A percentile compares a stretch with the other conserved stretches of the same genome.
Evolutionary conservation across 2,329 filamentous ascomycete species (phyloP).

Genomic region (Byssoonygena ceratinophila): DNA sequence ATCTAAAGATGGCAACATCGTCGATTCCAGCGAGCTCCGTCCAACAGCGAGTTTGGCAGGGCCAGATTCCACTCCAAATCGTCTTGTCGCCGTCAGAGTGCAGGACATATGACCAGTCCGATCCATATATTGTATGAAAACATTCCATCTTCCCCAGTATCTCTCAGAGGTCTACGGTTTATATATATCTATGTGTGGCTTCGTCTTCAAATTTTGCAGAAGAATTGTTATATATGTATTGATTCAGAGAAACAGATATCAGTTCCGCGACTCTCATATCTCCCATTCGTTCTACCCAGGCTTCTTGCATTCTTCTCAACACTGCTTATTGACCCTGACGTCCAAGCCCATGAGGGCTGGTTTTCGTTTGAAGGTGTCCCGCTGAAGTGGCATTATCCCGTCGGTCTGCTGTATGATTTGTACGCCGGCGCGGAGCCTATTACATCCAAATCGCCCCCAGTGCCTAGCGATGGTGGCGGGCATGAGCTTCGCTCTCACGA

Average conservation of each 20-base stretch:
- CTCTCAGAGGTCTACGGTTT: too few species aligned
- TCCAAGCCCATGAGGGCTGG: conserved; percentile 46
- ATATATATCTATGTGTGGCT: too few species aligned
- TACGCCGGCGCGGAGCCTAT: conserved; percentile 48
- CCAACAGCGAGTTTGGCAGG: conserved; percentile 47
- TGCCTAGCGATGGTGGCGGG: neutral
- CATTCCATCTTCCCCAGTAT: neutral
- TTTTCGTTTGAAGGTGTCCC: conserved; percentile 58
- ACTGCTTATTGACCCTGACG: conserved; percentile 48
- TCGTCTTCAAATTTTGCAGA: too few species aligned
- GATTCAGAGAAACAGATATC: too few species aligned
- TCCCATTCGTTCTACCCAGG: conserved; percentile 53
- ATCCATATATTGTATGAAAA: conserved; percentile 47
- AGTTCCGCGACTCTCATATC: conserved; percentile 56
- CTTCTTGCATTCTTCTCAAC: conserved; percentile 53
- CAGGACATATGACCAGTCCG: conserved; percentile 49
- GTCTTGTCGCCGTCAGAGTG: conserved; percentile 49
- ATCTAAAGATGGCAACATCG: conserved; percentile 15
- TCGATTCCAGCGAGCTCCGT: conserved; percentile 24
- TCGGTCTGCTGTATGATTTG: conserved; percentile 59
- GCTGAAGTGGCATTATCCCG: conserved; percentile 61
- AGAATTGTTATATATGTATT: too few species aligned
- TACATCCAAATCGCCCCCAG: conserved; percentile 23
- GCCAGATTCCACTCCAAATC: conserved; percentile 51
- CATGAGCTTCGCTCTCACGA: neutral